phyloP scores from a whole-genome alignment of 1,284 basidiomycete species.

The Filobasidium uniguttulatum region DNA sequence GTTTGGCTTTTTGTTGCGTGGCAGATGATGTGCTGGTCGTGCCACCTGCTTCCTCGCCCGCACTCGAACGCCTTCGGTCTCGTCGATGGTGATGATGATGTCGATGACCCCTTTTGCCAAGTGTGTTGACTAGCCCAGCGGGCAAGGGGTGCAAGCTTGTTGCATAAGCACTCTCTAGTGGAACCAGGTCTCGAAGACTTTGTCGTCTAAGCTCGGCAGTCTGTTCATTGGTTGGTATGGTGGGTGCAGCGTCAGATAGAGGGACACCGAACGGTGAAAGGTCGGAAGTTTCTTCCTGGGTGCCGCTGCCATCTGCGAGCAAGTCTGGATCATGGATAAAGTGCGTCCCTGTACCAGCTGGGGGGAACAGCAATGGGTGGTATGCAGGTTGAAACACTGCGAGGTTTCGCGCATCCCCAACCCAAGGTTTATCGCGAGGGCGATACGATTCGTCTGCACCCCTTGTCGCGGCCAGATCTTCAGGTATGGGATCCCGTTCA shows the following conservation, averaged over 20 bases:
- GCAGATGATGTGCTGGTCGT: not conserved
- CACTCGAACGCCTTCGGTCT: conserved; percentile 8
- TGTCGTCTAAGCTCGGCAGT: not conserved
- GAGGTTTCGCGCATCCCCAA: not conserved
- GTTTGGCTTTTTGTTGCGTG: not conserved
- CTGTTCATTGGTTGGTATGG: not conserved
- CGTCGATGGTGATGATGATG: conserved; percentile 9
- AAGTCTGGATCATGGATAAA: no score
- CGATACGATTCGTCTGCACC: not conserved
- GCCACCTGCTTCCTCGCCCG: not conserved
- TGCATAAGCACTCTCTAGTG: conserved; percentile 8
- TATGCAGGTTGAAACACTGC: not conserved
- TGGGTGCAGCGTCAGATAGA: not conserved
- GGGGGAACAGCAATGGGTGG: not conserved
- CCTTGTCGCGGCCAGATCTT: not conserved
- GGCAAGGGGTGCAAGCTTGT: conserved; percentile 9
- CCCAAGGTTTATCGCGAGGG: not conserved
- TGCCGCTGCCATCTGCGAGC: not conserved
- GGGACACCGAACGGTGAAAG: not conserved
- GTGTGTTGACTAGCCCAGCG: not conserved
- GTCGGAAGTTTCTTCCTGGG: not conserved
- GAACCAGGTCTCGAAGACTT: conserved; percentile 4
- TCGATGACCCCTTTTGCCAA: not conserved
- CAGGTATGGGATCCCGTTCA: not conserved
- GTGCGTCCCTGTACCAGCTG: not conserved